These are phyloP conservation scores for Neopestalotiopsis clavispora DNA, from an alignment of 2,329 filamentous ascomycete genomes.

Conservation along the genomic window DNA sequence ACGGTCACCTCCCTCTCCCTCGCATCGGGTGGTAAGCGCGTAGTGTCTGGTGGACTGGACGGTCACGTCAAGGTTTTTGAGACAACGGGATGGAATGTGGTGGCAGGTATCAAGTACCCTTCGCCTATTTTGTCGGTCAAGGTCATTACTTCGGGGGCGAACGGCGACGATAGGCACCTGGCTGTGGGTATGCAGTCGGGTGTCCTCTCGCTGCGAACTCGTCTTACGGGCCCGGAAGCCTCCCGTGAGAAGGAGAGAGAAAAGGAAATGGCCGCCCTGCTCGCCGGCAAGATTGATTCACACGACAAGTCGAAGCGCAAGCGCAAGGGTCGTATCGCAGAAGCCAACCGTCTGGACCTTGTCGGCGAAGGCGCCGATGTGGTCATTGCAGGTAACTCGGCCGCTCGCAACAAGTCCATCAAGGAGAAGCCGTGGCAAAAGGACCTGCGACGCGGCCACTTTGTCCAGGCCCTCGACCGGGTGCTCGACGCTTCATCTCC, in stretches of 20 bases:
- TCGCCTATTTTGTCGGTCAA: constrained; percentile 85
- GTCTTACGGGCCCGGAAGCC: constrained; percentile 84
- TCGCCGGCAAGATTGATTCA: constrained; percentile 77
- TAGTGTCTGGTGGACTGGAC: constrained; percentile 88
- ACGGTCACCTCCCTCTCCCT: constrained; percentile 88
- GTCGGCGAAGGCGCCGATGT: constrained; percentile 86
- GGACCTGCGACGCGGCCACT: constrained; percentile 79
- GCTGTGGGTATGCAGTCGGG: constrained; percentile 95
- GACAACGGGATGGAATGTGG: constrained; percentile 92
- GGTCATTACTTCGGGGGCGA: constrained; percentile 71
- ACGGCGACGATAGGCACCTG: constrained; percentile 85
- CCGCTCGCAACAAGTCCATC: constrained; percentile 29
- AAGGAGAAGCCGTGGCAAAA: constrained; percentile 77
- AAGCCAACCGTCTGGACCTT: constrained; percentile 69
- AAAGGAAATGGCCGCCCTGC: constrained; percentile 82
- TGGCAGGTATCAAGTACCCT: constrained; percentile 92
- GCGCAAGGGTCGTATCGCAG: constrained; percentile 62
- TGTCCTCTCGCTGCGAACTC: constrained; percentile 86
- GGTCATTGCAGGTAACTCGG: constrained; percentile 76
- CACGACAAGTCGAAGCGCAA: constrained; percentile 76
- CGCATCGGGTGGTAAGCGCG: constrained; percentile 78
- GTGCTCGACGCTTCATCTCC: constrained; percentile 63
- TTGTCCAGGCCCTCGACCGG: constrained; percentile 77
- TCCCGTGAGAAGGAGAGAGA: constrained; percentile 75
- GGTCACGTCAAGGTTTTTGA: constrained; percentile 98